Base-by-base conservation (phyloP, 768 basidiomycete species). In the Hebeloma cylindrosporum region DNA sequence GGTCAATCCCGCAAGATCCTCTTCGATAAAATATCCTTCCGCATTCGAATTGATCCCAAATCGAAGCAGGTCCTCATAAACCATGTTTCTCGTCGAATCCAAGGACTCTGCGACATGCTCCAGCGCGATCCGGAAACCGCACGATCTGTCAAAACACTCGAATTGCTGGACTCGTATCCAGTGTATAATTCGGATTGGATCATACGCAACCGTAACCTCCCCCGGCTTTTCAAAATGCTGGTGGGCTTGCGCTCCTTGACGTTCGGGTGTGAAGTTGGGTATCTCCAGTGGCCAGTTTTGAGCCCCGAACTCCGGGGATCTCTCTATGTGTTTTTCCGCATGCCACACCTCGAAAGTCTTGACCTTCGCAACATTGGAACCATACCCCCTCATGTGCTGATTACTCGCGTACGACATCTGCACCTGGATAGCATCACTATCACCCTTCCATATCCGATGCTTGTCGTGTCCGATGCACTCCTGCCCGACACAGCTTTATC, bases 101-200 rank as follows among this genome's bases (percentile, higher is more conserved):
- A 45, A 5, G 48, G 48, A 14, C 33, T 50, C 3, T 40, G 36
- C 14, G 43, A 45, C n/a, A 34, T 45, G 17, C 23, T 50, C 32
- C 28, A 16, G 17, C 43, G 43, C n/a, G 43, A 45, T 11, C 26
- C 48, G 3, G 33, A 28, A 10, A 22, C 29, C 32, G 31, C 11
- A 13, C 22, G 22, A 25, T 40, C 17, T 11, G 34, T 50, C 20
- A 33, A 45, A 21, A 29, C 30, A 2, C 35, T 50, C 32, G 39
- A 28, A 28, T 10, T 50, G 4, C 38, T 50, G 16, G 48, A 50
- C 28, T 45, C 43, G 13, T 45, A 50, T 30, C 43, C 48, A 17
- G 30, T 45, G 14, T 50, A 50, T 27, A 40, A 50, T n/a, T 50
- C 43, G 18, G 38, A 45, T n/a, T 45, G 43, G 48, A 50, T 50